phyloP scores from a whole-genome alignment of 345 rosid genomes.

The Euclidium syriacum region DNA sequence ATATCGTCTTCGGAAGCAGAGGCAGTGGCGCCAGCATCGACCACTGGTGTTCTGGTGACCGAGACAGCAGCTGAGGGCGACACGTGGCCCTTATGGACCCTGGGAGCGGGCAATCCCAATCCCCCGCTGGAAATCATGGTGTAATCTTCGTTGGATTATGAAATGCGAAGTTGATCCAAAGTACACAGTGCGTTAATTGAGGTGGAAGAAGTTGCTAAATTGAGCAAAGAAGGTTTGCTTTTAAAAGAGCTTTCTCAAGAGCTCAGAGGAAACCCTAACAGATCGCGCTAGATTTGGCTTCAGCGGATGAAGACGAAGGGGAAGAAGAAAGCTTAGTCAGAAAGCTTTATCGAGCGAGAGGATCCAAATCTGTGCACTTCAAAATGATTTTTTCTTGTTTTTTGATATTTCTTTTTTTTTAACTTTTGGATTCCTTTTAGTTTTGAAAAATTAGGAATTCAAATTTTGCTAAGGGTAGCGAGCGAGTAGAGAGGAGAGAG shows the following conservation, averaged over 20 bases:
- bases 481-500: constrained; percentile 7
- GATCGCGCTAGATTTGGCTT: constrained; percentile 15
- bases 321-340: constrained; percentile 22
- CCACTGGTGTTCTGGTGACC: constrained; percentile 36
- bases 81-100: constrained; percentile 56
- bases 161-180: neutral
- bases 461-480: constrained; percentile 18
- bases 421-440: constrained; percentile 1
- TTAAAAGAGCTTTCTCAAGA: neutral
- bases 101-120: constrained; percentile 52
- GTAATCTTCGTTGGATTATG: neutral
- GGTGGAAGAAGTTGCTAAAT: constrained; percentile 18
- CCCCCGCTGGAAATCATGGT: constrained; percentile 31
- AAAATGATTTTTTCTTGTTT: constrained; percentile 11
- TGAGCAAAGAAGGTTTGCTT: neutral
- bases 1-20: constrained; percentile 62
- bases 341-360: constrained; percentile 27
- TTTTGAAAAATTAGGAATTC: constrained; percentile 22
- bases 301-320: constrained; percentile 5
- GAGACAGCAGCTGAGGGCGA: constrained; percentile 47
- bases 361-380: constrained; percentile 29
- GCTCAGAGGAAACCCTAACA: neutral
- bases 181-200: neutral
- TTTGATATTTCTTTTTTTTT: neutral
- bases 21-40: constrained; percentile 33